Evolutionary conservation across 2,329 filamentous ascomycete species (phyloP), one percentile per base, ranked within the genome.

Genomic region (Aspergillus neoniger): DNA sequence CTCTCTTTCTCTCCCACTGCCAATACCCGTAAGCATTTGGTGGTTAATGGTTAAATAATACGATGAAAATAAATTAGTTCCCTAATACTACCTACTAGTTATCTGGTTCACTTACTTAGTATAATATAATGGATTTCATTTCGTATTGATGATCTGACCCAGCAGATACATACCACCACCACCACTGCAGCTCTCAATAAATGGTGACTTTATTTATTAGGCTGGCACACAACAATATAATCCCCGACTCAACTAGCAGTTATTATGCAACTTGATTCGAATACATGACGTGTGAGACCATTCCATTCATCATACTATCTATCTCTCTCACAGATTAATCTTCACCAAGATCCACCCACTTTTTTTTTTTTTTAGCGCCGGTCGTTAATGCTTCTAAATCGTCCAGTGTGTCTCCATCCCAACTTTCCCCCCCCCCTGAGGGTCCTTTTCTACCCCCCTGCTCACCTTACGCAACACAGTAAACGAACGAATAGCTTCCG

Each of bases 341-440:
- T 58, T 59, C 36, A 56, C 52, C 43, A 50, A 55, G 57, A 19
- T 59, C 57, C 57, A 59, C 57, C 52, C 57, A 55, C 44, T 28
- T 38, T 50, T 58, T 58, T 50, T 28, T 38, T 50, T 58, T 58
- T 50, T 58, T 59, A 59, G 57, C 57, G 57, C 47, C 55, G 44
- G 57, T 44, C 41, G 21, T 39, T 55, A 49, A 59, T 55, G 28
- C 15, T 57, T 50, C 57, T 58, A 52, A 53, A 44, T 53, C 49
- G 23, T 52, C 57, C 57, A 47, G 19, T 10, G 52, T 41, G 25
- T 32, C 48, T 30, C 55, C 55, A 50, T 50, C 44, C n/a, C 32
- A 48, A 38, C 30, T 15, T 21, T 19, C 23, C 12, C 44, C 57
- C 44, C 57, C 57, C 57, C 51, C 43, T 55, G 53, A 55, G 53